phyloP scores from a whole-genome alignment of 768 basidiomycete species.

The Crucibulum laeve region DNA sequence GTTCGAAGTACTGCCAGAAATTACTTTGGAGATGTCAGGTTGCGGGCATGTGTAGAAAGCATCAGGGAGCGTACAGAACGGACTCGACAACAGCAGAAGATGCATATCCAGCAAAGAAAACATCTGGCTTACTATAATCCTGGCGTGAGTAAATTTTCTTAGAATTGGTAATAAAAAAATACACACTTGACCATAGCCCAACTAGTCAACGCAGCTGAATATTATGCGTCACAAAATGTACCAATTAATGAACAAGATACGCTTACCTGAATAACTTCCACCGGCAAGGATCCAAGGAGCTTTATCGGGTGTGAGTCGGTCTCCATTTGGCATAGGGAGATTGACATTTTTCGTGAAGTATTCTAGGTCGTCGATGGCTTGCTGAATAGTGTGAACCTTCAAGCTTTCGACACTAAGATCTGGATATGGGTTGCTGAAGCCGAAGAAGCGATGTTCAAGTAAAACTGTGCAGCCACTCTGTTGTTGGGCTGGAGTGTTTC shows the following conservation, averaged over 20 bases:
- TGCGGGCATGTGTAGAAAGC: not conserved
- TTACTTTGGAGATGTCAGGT: slow-evolving; percentile 25
- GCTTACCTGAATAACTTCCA: slow-evolving; percentile 43
- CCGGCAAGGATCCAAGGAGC: slow-evolving; percentile 48
- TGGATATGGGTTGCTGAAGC: slow-evolving; percentile 62
- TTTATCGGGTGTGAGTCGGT: slow-evolving; percentile 49
- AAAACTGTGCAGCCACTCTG: slow-evolving; percentile 58
- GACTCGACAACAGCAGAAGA: slow-evolving; percentile 65
- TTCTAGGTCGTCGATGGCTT: slow-evolving; percentile 68
- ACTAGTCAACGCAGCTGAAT: slow-evolving; percentile 41
- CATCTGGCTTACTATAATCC: slow-evolving; percentile 46
- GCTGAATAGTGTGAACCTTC: slow-evolving; percentile 59
- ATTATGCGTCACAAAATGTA: not conserved
- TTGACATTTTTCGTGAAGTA: slow-evolving; percentile 67
- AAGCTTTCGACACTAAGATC: slow-evolving; percentile 58
- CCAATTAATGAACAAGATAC: not conserved
- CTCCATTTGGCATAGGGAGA: slow-evolving; percentile 64
- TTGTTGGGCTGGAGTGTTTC: slow-evolving; percentile 42
- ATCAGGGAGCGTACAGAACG: slow-evolving; percentile 44
- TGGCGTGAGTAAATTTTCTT: too few relatives aligned
- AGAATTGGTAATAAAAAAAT: not conserved
- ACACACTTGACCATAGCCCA: slow-evolving; percentile 68
- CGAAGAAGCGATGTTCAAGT: slow-evolving; percentile 73
- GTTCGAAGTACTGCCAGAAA: slow-evolving; percentile 73
- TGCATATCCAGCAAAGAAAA: slow-evolving; percentile 61